These are phyloP conservation scores for Hordeum marinum DNA, from an alignment of 176 grass and related monocot species.

Conservation along the genomic window DNA sequence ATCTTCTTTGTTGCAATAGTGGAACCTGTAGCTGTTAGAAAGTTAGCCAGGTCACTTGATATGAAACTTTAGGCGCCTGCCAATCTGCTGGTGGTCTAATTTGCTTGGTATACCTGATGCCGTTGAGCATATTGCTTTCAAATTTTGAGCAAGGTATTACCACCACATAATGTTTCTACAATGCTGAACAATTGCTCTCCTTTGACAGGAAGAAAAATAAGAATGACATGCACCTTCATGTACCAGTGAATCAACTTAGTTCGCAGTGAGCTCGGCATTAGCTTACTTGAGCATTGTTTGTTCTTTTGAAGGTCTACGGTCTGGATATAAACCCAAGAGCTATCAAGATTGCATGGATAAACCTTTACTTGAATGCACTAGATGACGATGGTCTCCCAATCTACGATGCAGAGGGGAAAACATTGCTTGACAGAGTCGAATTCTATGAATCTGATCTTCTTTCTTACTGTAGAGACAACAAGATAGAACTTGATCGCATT, in stretches of 20 bases:
- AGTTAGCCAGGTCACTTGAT: not conserved
- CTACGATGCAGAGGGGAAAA: slow-evolving; percentile 77
- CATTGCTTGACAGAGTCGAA: slow-evolving; percentile 90
- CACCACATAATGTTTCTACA: not conserved
- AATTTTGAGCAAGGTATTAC: not conserved
- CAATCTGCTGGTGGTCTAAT: not conserved
- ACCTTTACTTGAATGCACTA: slow-evolving; percentile 90
- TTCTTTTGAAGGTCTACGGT: slow-evolving; percentile 79
- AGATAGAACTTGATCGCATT: slow-evolving; percentile 92
- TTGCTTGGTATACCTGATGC: not conserved
- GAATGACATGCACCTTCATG: not conserved
- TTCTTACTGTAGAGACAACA: slow-evolving; percentile 87
- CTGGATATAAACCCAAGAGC: slow-evolving; percentile 98
- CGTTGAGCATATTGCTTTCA: not conserved
- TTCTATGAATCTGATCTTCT: slow-evolving; percentile 99
- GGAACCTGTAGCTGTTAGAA: not conserved
- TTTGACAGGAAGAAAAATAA: not conserved
- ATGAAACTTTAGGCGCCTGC: not conserved
- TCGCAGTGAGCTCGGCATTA: not conserved
- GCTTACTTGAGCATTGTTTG: not conserved
- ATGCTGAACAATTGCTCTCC: not conserved
- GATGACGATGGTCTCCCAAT: slow-evolving; percentile 78
- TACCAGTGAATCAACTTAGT: not conserved
- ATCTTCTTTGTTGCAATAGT: not conserved
- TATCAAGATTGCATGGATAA: slow-evolving; percentile 98